Evolutionary conservation across 116 monocot genomes (phyloP), one percentile per base, ranked within the genome.

Genomic region (Trichopus zeylanicus): DNA sequence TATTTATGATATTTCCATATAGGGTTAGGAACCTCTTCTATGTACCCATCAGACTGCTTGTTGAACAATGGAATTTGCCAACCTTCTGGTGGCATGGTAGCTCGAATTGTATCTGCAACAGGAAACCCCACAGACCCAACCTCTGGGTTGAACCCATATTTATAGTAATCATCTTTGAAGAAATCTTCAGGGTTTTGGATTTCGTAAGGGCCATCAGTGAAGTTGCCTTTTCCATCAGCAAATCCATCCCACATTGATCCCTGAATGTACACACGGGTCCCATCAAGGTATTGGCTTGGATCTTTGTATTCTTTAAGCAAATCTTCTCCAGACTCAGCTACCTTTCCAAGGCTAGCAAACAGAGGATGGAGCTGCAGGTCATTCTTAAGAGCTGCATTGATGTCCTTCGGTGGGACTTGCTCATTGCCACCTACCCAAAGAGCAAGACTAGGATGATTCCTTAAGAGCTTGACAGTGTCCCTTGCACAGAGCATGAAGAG

Each of bases 211-310:
- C 97, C 97, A 73, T 97, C 97, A 24, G 84, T 91, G 46, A 90
- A 97, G 65, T 82, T 53, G 15, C 97, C 91, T 66, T 91, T 82
- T n/a, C 95, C 95, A 70, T 91, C 27, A 29, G 97, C 97, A 78
- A 97, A 97, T 28, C 97, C 97, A 75, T 97, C 97, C 97, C 97
- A 97, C 79, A 91, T 70, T 16, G 97, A 91, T 38, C 91, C 91
- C 67, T 87, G 91, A 46, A 97, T 39, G 57, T 97, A 91, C 34
- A 62, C 65, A 35, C 97, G 87, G 32, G 87, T 91, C n/a, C 97
- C 97, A 62, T 97, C 97, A 56, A 97, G 81, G 79, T 82, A 97
- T 48, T 63, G 71, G 61, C 91, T 97, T 57, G 97, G 97, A 53
- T 97, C 97, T 42, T 56, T 60, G 55, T 66, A 63, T 52, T 78